phyloP scores from a whole-genome alignment of 2,329 filamentous ascomycete species.

The Trichoderma lentiforme region DNA sequence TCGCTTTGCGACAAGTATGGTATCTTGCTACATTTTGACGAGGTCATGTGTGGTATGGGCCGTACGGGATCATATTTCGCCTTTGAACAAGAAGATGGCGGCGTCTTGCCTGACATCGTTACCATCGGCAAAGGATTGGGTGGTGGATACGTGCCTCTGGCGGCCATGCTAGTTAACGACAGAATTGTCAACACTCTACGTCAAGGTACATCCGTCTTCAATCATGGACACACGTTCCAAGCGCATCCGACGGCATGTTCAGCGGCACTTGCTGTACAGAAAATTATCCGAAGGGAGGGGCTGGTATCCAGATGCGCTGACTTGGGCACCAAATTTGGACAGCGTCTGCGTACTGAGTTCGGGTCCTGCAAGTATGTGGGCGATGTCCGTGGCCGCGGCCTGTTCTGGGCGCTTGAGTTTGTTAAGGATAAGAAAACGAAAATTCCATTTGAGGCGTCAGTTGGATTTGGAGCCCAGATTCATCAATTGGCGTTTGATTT shows the following conservation, averaged over 20 bases:
- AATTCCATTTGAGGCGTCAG: slow-evolving; percentile 30
- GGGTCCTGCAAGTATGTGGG: slow-evolving; percentile 50
- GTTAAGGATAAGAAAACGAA: slow-evolving; percentile 37
- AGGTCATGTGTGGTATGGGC: slow-evolving; percentile 68
- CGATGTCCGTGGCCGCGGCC: slow-evolving; percentile 57
- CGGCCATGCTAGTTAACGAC: slow-evolving; percentile 34
- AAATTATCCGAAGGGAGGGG: slow-evolving; percentile 53
- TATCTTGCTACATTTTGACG: slow-evolving; percentile 53
- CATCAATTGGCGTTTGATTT: slow-evolving; percentile 13
- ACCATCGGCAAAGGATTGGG: slow-evolving; percentile 65
- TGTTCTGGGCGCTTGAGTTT: slow-evolving; percentile 49
- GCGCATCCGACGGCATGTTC: slow-evolving; percentile 27
- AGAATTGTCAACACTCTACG: not conserved
- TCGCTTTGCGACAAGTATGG: slow-evolving; percentile 53
- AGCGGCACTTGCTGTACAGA: slow-evolving; percentile 26
- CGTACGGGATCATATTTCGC: slow-evolving; percentile 60
- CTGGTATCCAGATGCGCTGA: slow-evolving; percentile 56
- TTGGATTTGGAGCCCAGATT: not conserved
- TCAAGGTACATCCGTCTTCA: slow-evolving; percentile 17
- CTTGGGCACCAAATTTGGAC: not conserved
- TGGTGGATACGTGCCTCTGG: slow-evolving; percentile 44
- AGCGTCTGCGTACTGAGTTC: slow-evolving; percentile 27
- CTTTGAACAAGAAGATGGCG: slow-evolving; percentile 54
- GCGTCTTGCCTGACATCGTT: slow-evolving; percentile 57
- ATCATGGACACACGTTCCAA: slow-evolving; percentile 28